Base-by-base conservation (phyloP, 139 green algal species). In the Zygnema cylindricum region DNA sequence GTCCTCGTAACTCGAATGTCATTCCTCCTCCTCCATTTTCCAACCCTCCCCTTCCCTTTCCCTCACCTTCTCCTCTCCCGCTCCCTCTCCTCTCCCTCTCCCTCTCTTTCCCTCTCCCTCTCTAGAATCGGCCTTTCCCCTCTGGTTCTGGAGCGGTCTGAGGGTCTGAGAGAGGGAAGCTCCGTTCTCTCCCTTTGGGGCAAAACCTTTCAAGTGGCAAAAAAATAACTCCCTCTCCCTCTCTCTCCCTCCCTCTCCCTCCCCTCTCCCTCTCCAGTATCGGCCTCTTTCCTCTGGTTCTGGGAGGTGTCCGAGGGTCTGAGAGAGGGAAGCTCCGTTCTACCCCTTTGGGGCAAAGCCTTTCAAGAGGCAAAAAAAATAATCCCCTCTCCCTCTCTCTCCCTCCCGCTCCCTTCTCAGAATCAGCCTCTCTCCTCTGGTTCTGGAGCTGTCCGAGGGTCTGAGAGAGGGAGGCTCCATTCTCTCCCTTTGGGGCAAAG, bases 401-500 rank as follows among this genome's bases (percentile, higher is more conserved):
- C 25, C 36, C 71, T 16, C 71, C 11, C 11, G 3, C 38, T 41
- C 16, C 16, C 21, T 79, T 79, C 11, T 11, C 76, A 88, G 77
- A 38, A 36, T 89, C 3, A 76, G 84, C 30, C 88, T 89, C 33
- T 3, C 35, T 30, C 32, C 81, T 42, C 25, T 40, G 16, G 84
- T 89, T n/a, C 21, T 89, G 84, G 84, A 89, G 76, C 42, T 33
- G 21, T 73, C 84, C 21, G 36, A 76, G 76, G 54, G 16, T 75
- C 77, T 88, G 41, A 30, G 22, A 21, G 25, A 87, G 40, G 38
- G 39, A n/a, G 84, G 84, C 35, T 30, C 84, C n/a, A 42, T 76
- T 41, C 42, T 89, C 21, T 43, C 33, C 1, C 39, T 89, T 23
- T 89, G 84, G 84, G 43, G 84, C 25, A 89, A 89, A 21, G 84